A percentile compares a stretch with the other conserved stretches of the same genome.
phyloP scores from a whole-genome alignment of 208 protist genomes.

The Crithidia brevicula region DNA sequence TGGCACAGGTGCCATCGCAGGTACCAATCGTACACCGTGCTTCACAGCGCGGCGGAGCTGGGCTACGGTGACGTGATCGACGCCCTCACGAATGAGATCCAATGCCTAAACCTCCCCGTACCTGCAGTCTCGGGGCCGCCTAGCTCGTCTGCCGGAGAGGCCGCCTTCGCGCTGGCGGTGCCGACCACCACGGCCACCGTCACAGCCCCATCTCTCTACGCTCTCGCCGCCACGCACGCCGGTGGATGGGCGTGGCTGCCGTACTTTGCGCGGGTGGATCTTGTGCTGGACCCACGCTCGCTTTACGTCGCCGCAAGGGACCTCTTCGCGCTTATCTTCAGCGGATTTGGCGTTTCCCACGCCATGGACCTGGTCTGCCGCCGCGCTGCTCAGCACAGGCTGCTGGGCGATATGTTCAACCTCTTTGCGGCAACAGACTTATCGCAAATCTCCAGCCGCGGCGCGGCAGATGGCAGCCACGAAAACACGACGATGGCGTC shows the following conservation, averaged over 20 bases:
- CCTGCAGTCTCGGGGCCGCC: background rate
- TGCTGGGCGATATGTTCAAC: slow-evolving; percentile 46
- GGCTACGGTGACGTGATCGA: slow-evolving; percentile 44
- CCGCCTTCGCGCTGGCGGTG: slow-evolving; percentile 4
- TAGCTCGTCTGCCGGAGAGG: background rate
- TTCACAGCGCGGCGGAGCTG: slow-evolving; percentile 74
- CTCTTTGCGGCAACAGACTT: slow-evolving; percentile 24
- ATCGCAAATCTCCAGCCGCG: background rate
- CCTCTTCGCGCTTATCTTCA: slow-evolving; percentile 47
- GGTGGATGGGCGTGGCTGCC: slow-evolving; percentile 42
- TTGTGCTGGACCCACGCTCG: slow-evolving; percentile 26
- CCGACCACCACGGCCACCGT: slow-evolving; percentile 8
- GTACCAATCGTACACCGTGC: slow-evolving; percentile 52
- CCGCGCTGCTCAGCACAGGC: slow-evolving; percentile 36
- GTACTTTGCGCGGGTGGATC: slow-evolving; percentile 37
- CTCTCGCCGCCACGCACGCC: slow-evolving; percentile 38
- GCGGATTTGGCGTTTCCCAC: slow-evolving; percentile 45
- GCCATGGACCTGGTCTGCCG: slow-evolving; percentile 48
- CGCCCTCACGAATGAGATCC: slow-evolving; percentile 44
- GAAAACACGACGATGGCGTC: background rate
- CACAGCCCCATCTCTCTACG: slow-evolving; percentile 49
- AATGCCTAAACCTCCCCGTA: slow-evolving; percentile 25
- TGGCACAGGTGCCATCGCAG: slow-evolving; percentile 17
- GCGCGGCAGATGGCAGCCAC: background rate
- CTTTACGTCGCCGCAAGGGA: slow-evolving; percentile 39